Conservation (phyloP, 805 yeast genomes). For the Ogataea wickerhamii region DNA sequence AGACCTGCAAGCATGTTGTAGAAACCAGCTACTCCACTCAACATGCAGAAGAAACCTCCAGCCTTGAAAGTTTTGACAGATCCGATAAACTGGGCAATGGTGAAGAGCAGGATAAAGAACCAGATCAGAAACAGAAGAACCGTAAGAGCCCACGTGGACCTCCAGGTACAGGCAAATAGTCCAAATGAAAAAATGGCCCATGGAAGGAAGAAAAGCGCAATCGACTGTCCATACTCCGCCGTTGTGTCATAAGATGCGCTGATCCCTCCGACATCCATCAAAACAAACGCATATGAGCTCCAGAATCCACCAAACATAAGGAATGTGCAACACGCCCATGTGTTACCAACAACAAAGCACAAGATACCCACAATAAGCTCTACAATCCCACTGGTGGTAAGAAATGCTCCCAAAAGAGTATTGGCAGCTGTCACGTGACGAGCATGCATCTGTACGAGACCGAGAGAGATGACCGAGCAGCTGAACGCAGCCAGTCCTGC, state of each 20-base stretch:
- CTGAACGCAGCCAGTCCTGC: constrained; percentile 51
- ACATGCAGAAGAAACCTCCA: constrained; percentile 47
- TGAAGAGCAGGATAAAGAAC: constrained; percentile 43
- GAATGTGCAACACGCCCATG: constrained; percentile 54
- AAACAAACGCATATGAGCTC: constrained; percentile 45
- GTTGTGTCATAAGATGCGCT: constrained; percentile 35
- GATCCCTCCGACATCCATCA: constrained; percentile 43
- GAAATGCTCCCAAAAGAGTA: constrained; percentile 42
- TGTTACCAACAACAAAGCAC: constrained; percentile 48
- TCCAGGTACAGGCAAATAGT: constrained; percentile 44
- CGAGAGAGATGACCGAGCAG: constrained; percentile 44
- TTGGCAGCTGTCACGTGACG: constrained; percentile 42
- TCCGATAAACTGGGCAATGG: constrained; percentile 41
- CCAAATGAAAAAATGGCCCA: constrained; percentile 51
- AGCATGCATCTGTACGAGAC: constrained; percentile 45
- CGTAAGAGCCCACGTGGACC: constrained; percentile 43
- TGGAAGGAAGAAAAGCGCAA: constrained; percentile 47
- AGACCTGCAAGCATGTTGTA: constrained; percentile 47
- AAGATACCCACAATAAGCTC: constrained; percentile 50
- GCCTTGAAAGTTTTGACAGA: constrained; percentile 35
- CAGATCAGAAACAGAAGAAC: constrained; percentile 40
- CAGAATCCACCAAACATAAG: constrained; percentile 55
- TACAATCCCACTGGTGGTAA: constrained; percentile 49
- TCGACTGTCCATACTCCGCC: constrained; percentile 39
- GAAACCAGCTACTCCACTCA: constrained; percentile 42